These are phyloP conservation scores for Phellopilus nigrolimitatus DNA, from an alignment of 1,284 basidiomycete species.

Conservation along the genomic window DNA sequence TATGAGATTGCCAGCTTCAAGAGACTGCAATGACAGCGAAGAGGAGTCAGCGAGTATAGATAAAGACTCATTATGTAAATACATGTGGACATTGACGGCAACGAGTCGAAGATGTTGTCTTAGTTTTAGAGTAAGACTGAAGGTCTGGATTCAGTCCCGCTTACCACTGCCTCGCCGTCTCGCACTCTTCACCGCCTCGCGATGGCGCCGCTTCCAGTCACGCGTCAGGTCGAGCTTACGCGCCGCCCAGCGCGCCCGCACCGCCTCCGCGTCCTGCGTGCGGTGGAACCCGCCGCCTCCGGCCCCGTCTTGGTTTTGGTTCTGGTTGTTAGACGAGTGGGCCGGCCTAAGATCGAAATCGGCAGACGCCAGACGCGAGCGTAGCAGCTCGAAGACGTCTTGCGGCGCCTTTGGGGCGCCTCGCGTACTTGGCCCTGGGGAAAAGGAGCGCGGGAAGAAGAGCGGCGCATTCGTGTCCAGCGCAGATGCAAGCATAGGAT, in stretches of 20 bases:
- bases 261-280: slow-evolving; percentile 55
- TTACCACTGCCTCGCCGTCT: slow-evolving; percentile 51
- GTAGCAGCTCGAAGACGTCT: slow-evolving; percentile 38
- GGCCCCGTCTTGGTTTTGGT: neutral
- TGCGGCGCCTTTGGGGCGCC: slow-evolving; percentile 23
- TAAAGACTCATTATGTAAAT: too few species aligned
- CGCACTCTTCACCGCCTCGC: slow-evolving; percentile 72
- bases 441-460: slow-evolving; percentile 53
- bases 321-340: slow-evolving; percentile 24
- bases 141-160: neutral
- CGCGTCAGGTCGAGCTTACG: slow-evolving; percentile 64
- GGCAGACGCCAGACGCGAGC: slow-evolving; percentile 36
- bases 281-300: slow-evolving; percentile 48
- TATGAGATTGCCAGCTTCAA: too few species aligned
- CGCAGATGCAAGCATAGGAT: neutral
- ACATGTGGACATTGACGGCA: too few species aligned
- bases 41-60: too few species aligned
- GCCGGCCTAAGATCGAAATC: slow-evolving; percentile 30
- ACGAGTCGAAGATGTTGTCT: too few species aligned
- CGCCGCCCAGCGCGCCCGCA: slow-evolving; percentile 68
- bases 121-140: too few species aligned
- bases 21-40: too few species aligned
- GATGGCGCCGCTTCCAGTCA: slow-evolving; percentile 75
- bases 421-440: slow-evolving; percentile 18
- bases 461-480: slow-evolving; percentile 51